Conservation (phyloP, 2,329 filamentous ascomycete genomes). For the Graphilbum fragrans region DNA sequence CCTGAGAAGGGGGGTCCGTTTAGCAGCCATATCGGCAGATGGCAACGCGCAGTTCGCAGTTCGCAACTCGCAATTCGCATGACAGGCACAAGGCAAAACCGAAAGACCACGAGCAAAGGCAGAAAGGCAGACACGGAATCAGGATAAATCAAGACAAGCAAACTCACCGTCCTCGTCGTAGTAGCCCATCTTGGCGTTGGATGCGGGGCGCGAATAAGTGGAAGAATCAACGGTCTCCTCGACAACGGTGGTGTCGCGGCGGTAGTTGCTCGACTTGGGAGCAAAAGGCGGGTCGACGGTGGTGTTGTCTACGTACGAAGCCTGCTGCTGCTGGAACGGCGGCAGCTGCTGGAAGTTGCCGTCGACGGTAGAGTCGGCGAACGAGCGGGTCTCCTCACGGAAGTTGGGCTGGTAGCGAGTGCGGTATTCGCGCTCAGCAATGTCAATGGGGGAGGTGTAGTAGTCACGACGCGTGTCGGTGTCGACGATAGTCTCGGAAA, state of each 20-base stretch:
- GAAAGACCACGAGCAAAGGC: too few relatives aligned
- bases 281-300: constrained; percentile 34
- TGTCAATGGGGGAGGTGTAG: constrained; percentile 42
- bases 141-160: background rate
- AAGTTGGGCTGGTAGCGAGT: constrained; percentile 42
- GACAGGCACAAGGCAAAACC: too few relatives aligned
- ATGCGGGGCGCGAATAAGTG: constrained; percentile 25
- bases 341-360: constrained; percentile 14
- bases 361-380: constrained; percentile 24
- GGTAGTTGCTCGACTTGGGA: constrained; percentile 22
- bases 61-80: too few relatives aligned
- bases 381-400: constrained; percentile 21
- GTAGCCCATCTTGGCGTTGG: constrained; percentile 52
- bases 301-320: constrained; percentile 41
- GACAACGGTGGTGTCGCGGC: constrained; percentile 46
- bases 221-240: constrained; percentile 50
- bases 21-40: background rate
- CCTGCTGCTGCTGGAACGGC: constrained; percentile 26
- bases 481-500: constrained; percentile 55
- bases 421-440: constrained; percentile 55
- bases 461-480: constrained; percentile 40
- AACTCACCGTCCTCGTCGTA: constrained; percentile 49
- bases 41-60: too few relatives aligned
- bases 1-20: constrained; percentile 22
- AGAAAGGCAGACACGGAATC: background rate